Base-by-base conservation (phyloP, 1,284 basidiomycete genomes). In the Boletus austroedulis region DNA sequence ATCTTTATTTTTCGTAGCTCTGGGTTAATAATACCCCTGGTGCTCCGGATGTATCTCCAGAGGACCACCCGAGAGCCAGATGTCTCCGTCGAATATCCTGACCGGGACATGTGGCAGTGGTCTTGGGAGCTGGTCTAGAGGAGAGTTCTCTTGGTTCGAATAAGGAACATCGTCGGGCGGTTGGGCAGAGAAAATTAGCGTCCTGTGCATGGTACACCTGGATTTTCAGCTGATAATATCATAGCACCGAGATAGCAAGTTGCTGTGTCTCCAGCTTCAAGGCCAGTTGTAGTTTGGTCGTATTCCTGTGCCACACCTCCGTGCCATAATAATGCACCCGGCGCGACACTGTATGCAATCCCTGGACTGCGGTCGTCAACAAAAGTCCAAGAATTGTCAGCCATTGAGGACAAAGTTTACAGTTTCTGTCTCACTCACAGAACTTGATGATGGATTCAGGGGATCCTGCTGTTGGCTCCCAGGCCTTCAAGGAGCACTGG, bases 21-120 rank as follows among this genome's bases (percentile, higher is more conserved):
- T 8, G 38, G 4, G 21, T 7, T 41, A 2, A 23, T 61, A 19
- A 19, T 40, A 15, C 1, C 48, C 50, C 24, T 47, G 47, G 14
- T 43, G 48, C 57, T 50, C 62, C 28, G 58, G 31, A 21, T 10
- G 38, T 40, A 40, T 40, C 38, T 40, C 38, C 11, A 40, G 9
- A 21, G 40, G 40, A 21, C 40, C 40, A 21, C 40, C n/a, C 40
- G 23, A 5, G 21, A 41, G 40, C 40, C 40, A 21, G 40, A 41
- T 12, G 5, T n/a, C 38, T 17, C 38, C 47, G 17, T 63, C 63
- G 47, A 36, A 24, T 12, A 43, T 29, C 45, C 45, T 62, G 32
- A 32, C 26, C 26, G 51, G 58, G 26, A 31, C 21, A 8, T 19
- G 29, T 3, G 50, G 26, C 10, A 53, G 40, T 14, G 50, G 5